Conservation (phyloP, 2,329 filamentous ascomycete species). For the Ascosphaera pollenicola region DNA sequence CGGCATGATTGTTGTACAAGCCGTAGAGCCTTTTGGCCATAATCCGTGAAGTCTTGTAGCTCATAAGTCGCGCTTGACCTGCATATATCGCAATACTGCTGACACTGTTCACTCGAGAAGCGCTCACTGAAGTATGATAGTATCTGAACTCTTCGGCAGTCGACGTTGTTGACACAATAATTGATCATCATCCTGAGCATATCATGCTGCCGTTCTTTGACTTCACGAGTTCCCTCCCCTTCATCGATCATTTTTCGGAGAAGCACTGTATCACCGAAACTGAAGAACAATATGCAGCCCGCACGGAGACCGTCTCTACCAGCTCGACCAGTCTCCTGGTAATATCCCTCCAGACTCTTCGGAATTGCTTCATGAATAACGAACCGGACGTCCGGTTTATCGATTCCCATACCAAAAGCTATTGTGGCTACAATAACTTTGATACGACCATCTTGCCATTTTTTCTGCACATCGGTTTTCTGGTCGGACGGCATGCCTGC, state of each 20-base stretch:
- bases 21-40: slow-evolving; percentile 47
- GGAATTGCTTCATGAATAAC: slow-evolving; percentile 86
- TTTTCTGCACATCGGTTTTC: slow-evolving; percentile 48
- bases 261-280: slow-evolving; percentile 51
- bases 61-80: slow-evolving; percentile 48
- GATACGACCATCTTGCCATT: slow-evolving; percentile 45
- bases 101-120: slow-evolving; percentile 51
- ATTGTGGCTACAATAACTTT: slow-evolving; percentile 96
- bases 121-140: slow-evolving; percentile 85
- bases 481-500: slow-evolving; percentile 48
- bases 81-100: slow-evolving; percentile 73
- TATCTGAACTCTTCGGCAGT: slow-evolving; percentile 73
- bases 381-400: slow-evolving; percentile 90
- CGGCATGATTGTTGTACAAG: slow-evolving; percentile 31
- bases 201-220: slow-evolving; percentile 61
- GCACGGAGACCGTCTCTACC: slow-evolving; percentile 57
- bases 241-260: slow-evolving; percentile 64
- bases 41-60: slow-evolving; percentile 51
- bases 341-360: slow-evolving; percentile 93
- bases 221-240: slow-evolving; percentile 51
- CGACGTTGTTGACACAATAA: slow-evolving; percentile 72
- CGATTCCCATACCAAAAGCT: slow-evolving; percentile 99
- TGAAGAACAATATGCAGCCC: slow-evolving; percentile 77
- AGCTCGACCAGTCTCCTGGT: slow-evolving; percentile 90
- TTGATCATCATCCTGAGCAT: slow-evolving; percentile 73